Percentiles rank a stretch among this genome's conserved stretches.
phyloP scores from a whole-genome alignment of 2,329 filamentous ascomycete species.

The Epichloe typhina region DNA sequence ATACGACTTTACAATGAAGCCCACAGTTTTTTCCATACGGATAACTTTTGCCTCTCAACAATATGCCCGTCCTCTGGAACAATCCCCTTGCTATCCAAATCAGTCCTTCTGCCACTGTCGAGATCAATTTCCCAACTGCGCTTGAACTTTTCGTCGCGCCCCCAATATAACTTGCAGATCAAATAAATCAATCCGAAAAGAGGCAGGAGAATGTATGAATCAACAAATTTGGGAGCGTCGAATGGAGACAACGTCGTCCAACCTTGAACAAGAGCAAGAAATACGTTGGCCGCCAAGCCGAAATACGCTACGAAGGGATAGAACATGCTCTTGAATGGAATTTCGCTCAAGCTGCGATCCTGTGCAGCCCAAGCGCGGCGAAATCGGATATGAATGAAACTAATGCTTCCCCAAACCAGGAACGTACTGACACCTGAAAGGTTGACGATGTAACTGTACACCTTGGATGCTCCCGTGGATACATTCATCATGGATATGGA shows the following conservation, averaged over 20 bases:
- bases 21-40: conserved; percentile 32
- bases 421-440: conserved; percentile 58
- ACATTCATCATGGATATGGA: conserved; percentile 65
- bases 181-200: conserved; percentile 45
- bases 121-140: conserved; percentile 40
- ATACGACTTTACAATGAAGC: conserved; percentile 23
- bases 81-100: conserved; percentile 33
- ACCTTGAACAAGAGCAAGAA: conserved; percentile 47
- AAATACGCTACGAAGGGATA: conserved; percentile 49
- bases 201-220: conserved; percentile 48
- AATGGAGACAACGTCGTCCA: conserved; percentile 49
- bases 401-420: conserved; percentile 58
- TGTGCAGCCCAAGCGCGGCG: conserved; percentile 48
- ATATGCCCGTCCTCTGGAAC: conserved; percentile 16
- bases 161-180: conserved; percentile 39
- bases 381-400: conserved; percentile 59
- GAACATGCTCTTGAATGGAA: conserved; percentile 41
- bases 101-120: conserved; percentile 39
- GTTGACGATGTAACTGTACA: conserved; percentile 59
- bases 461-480: conserved; percentile 49
- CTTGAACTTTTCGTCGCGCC: conserved; percentile 35
- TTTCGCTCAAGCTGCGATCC: conserved; percentile 37
- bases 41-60: conserved; percentile 14
- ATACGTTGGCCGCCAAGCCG: conserved; percentile 42
- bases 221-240: conserved; percentile 44